Conservation (phyloP, 768 basidiomycete species). For the Flagelloscypha sp. region DNA sequence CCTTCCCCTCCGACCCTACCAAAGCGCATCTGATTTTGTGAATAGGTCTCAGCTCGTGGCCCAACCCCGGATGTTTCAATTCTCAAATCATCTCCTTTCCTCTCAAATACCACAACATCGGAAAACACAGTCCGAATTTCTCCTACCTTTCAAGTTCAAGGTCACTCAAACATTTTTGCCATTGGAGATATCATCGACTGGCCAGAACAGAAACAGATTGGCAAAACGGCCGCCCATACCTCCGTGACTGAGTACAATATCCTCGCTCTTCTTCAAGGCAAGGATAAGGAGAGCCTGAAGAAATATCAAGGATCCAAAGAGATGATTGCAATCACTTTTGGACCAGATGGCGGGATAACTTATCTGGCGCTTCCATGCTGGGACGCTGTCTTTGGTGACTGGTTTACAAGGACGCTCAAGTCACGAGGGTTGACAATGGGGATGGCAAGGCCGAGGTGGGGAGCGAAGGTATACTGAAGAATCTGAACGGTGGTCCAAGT, state of each 20-base stretch:
- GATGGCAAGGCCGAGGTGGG: too few relatives aligned
- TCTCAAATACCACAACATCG: constrained; percentile 26
- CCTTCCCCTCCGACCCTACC: not conserved
- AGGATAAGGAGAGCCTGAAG: constrained; percentile 17
- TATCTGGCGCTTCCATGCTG: too few relatives aligned
- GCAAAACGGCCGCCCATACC: constrained; percentile 38
- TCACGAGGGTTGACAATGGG: too few relatives aligned
- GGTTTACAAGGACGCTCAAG: constrained; percentile 33
- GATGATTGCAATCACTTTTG: constrained; percentile 41
- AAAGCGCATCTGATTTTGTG: not conserved
- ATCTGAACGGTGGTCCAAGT: too few relatives aligned
- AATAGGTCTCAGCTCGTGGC: constrained; percentile 30
- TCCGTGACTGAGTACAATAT: constrained; percentile 41
- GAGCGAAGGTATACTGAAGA: too few relatives aligned
- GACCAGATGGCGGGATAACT: constrained; percentile 34
- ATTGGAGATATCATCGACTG: constrained; percentile 49
- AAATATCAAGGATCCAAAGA: too few relatives aligned
- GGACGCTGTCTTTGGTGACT: constrained; percentile 38
- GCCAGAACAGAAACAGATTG: constrained; percentile 45
- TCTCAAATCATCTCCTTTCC: constrained; percentile 41
- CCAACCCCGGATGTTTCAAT: constrained; percentile 40
- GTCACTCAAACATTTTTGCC: constrained; percentile 45
- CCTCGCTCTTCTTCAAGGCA: constrained; percentile 19
- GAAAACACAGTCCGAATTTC: constrained; percentile 32
- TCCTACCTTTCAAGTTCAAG: constrained; percentile 41